Base-by-base conservation (phyloP, 2,329 filamentous ascomycete genomes). In the Aspergillus melleus region DNA sequence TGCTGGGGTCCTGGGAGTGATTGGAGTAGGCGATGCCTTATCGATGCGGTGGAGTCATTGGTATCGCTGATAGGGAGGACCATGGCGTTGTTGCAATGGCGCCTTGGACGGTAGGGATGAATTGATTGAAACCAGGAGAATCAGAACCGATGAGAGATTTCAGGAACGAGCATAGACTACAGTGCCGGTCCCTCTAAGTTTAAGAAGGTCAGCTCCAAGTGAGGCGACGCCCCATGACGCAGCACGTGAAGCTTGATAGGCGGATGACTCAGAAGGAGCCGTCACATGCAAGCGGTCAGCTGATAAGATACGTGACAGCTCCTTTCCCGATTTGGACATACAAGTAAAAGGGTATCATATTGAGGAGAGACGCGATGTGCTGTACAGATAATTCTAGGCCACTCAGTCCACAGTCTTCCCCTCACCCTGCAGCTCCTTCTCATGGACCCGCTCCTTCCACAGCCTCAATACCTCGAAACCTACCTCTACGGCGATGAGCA, bases 401-500 rank as follows among this genome's bases (percentile, higher is more conserved):
- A 39, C 16, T 14, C 14, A 54, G n/a, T 42, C 22, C 22, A 24
- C 52, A 54, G 39, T 6, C 50, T 49, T 26, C n/a, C 22, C 36
- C 16, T 47, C 60, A 12, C 44, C 49, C 32, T 54, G 49, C 52
- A 65, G 57, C 49, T 70, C 66, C 62, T 77, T 72, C 54, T 80
- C 74, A 63, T 76, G 72, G 4, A 72, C 70, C 50, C 81, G 81
- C 68, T 92, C 90, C 64, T 87, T 84, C 76, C 87, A 89, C 52
- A 93, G 82, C 58, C 90, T 82, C 63, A 90, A 81, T 62, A 97
- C 81, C 76, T 96, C 94, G 74, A 98, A 95, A 11, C 88, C 82
- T 14, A 98, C 93, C 77, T 99, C 95, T 36, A 98, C 90, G 1
- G 91, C 87, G 72, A 99, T 99, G 57, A 99, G 84, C 2, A 91